These are phyloP conservation scores for Asterochloris sp. DNA, from an alignment of 139 green algal genomes.

Conservation along the genomic window DNA sequence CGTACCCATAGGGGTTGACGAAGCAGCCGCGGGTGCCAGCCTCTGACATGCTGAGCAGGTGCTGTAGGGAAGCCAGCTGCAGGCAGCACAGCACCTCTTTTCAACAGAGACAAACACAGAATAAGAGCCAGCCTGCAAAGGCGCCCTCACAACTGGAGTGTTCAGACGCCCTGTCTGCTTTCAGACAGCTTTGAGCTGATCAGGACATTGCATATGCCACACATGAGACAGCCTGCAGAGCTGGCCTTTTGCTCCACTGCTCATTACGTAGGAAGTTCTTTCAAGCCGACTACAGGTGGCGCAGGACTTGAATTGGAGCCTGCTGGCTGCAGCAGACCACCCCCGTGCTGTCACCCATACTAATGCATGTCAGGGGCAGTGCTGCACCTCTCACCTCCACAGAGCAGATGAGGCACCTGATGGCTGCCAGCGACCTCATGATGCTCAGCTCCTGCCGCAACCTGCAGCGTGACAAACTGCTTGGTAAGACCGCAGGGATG, in stretches of 20 bases:
- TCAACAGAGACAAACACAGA: background rate
- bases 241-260: background rate
- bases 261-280: background rate
- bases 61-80: background rate
- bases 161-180: no score
- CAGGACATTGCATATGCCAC: background rate
- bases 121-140: background rate
- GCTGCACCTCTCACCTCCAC: constrained; percentile 4
- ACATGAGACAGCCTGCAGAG: no score
- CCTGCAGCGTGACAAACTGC: background rate
- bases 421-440: background rate
- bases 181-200: background rate
- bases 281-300: no score
- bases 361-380: background rate
- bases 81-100: background rate
- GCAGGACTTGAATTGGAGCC: background rate
- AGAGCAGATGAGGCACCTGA: constrained; percentile 4
- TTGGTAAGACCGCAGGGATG: background rate
- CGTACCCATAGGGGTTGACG: background rate
- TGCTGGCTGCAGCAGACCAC: background rate
- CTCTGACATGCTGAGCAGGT: background rate
- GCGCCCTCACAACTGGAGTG: background rate
- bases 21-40: background rate
- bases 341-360: background rate
- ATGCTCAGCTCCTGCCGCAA: background rate